Base-by-base conservation (phyloP, 2,329 filamentous ascomycete genomes). In the Fusarium compactum region DNA sequence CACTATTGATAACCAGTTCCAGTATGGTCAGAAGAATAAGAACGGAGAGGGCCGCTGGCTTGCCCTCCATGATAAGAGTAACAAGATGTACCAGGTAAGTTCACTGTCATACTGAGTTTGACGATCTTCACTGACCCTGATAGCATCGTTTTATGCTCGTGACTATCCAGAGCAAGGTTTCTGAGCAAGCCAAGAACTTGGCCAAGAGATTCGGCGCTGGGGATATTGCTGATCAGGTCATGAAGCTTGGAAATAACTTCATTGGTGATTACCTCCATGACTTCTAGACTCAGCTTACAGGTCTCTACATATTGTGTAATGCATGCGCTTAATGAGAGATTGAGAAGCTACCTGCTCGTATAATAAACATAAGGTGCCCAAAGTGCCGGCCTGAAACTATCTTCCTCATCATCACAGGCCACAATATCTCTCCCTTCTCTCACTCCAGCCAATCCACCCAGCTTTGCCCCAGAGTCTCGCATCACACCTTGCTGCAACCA, bases 1-100 rank as follows among this genome's bases (percentile, higher is more conserved):
- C 4, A 44, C 1, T 2, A 69, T 72, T 18, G 62, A 0, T 16
- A 69, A 72, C 9, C 48, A 43, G 1, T 73, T 72, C 46, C 70
- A 73, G 43, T 73, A 73, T 6, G 70, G 70, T 4, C 44, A 73
- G 67, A 70, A 64, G 58, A 72, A 64, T 46, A 62, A 45, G 16
- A 54, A n/a, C 22, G 67, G 70, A 0, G 67, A 73, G 0, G 50
- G 50, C 0, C 70, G 70, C 11, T 73, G 69, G 69, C 16, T 72
- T 3, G 58, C 27, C 11, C 60, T 73, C 1, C 70, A 73, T 1
- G 64, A 72, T n/a, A 69, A 64, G 40, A 53, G 47, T 5, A 73
- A 73, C 58, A 73, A 66, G 29, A 27, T 50, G 1, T 70, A 64
- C 12, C 70, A 73, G 61, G 70, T 73, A 62, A 5, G 45, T 10